Evolutionary conservation across 495 filamentous ascomycete genomes (phyloP).

Genomic region (Neurospora africana): DNA sequence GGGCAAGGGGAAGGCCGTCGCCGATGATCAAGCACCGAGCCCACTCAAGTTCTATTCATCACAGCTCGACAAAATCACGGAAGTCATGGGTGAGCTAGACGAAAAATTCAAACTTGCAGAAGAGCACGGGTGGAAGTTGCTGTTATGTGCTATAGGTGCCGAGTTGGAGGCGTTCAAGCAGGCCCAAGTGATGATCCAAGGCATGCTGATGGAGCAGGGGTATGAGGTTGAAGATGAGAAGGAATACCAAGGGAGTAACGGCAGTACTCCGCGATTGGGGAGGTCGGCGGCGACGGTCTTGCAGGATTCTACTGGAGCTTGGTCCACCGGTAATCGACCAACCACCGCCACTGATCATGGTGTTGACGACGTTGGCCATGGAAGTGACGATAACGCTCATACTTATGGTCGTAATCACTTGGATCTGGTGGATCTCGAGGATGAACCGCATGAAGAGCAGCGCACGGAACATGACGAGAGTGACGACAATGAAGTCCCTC

Average conservation of each 20-base stretch:
- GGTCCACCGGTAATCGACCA: not conserved
- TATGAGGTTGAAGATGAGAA: slow-evolving; percentile 6
- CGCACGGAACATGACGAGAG: slow-evolving; percentile 7
- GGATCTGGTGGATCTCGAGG: slow-evolving; percentile 30
- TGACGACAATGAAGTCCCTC: slow-evolving; percentile 17
- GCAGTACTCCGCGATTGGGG: slow-evolving; percentile 8
- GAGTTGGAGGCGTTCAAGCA: slow-evolving; percentile 77
- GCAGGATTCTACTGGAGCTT: not conserved
- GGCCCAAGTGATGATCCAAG: slow-evolving; percentile 50
- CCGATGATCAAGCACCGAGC: slow-evolving; percentile 27
- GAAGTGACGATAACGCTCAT: slow-evolving; percentile 14
- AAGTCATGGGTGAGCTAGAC: slow-evolving; percentile 48
- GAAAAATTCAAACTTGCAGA: slow-evolving; percentile 49
- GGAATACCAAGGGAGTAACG: slow-evolving; percentile 1
- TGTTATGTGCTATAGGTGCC: slow-evolving; percentile 80
- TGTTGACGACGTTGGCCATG: not conserved
- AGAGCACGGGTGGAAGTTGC: slow-evolving; percentile 68
- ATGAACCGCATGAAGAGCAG: slow-evolving; percentile 17
- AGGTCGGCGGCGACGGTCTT: slow-evolving; percentile 6
- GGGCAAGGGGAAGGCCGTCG: slow-evolving; percentile 5
- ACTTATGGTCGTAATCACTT: slow-evolving; percentile 15
- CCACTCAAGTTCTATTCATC: slow-evolving; percentile 1
- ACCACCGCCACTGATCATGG: not conserved
- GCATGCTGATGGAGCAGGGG: slow-evolving; percentile 9
- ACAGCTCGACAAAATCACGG: slow-evolving; percentile 46